phyloP scores from a whole-genome alignment of 306 rosid genomes.

The Rosa persica region DNA sequence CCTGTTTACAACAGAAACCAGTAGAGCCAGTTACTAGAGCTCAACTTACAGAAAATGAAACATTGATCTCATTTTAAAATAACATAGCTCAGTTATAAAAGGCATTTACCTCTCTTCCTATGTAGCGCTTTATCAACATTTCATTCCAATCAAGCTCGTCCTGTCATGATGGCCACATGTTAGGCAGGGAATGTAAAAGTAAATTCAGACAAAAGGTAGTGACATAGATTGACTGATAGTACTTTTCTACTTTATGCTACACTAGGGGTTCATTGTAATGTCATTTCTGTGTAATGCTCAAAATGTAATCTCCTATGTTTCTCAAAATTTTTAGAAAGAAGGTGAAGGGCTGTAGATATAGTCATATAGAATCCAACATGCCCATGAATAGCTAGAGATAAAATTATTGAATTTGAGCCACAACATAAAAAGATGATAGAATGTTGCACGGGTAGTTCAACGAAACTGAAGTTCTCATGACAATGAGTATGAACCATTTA shows the following conservation, averaged over 20 bases:
- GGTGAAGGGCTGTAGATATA: neutral
- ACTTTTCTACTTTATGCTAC: neutral
- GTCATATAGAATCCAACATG: neutral
- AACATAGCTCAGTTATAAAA: neutral
- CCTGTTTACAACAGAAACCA: slow-evolving; percentile 44
- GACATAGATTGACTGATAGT: neutral
- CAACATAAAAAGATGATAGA: neutral
- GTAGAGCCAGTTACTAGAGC: neutral
- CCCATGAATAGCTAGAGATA: neutral
- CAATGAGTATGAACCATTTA: neutral
- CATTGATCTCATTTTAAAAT: neutral
- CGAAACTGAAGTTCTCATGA: neutral
- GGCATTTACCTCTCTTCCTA: slow-evolving; percentile 78
- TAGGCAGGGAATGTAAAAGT: slow-evolving; percentile 2
- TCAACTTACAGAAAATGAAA: neutral
- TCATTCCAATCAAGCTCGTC: slow-evolving; percentile 89
- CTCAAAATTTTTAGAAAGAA: neutral
- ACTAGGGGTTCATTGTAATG: neutral
- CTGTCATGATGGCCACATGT: slow-evolving; percentile 41
- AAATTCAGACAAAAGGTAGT: neutral
- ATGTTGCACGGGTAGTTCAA: neutral
- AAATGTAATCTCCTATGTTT: neutral
- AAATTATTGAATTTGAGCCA: neutral
- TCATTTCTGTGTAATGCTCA: neutral
- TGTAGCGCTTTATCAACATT: slow-evolving; percentile 62